These are phyloP conservation scores for Cutaneotrichosporon sp. DNA, from an alignment of 1,284 basidiomycete species.

Conservation along the genomic window DNA sequence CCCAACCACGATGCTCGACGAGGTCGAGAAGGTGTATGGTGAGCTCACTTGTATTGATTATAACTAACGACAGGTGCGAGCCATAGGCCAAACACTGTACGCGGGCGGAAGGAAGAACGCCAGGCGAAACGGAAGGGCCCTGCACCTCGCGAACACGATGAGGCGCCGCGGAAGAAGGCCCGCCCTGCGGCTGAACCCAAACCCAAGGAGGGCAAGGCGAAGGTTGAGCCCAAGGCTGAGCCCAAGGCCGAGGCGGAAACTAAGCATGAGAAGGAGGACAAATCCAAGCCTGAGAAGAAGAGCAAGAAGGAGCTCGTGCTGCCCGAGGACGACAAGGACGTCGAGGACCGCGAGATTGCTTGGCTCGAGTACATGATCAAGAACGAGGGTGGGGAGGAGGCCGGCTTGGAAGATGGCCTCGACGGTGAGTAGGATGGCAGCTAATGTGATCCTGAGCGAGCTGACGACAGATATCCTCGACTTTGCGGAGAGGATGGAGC, in stretches of 20 bases:
- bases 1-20: slow-evolving; percentile 38
- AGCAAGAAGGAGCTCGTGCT: slow-evolving; percentile 44
- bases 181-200: background rate
- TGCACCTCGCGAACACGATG: slow-evolving; percentile 32
- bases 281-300: slow-evolving; percentile 28
- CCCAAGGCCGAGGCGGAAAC: slow-evolving; percentile 28
- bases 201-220: slow-evolving; percentile 6
- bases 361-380: slow-evolving; percentile 69
- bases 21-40: slow-evolving; percentile 41
- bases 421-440: slow-evolving; percentile 59
- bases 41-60: slow-evolving; percentile 7
- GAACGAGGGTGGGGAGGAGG: slow-evolving; percentile 53
- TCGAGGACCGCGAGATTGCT: slow-evolving; percentile 74
- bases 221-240: slow-evolving; percentile 26
- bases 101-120: slow-evolving; percentile 21
- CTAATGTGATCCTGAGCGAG: slow-evolving; percentile 26
- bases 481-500: slow-evolving; percentile 48
- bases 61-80: slow-evolving; percentile 13
- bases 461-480: slow-evolving; percentile 57
- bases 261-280: slow-evolving; percentile 18
- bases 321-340: slow-evolving; percentile 40
- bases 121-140: slow-evolving; percentile 28
- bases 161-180: slow-evolving; percentile 29
- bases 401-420: slow-evolving; percentile 53
- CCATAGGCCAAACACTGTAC: slow-evolving; percentile 1